A percentile compares a stretch with the other conserved stretches of the same genome.
Conservation (phyloP, 2,329 filamentous ascomycete species). For the Neonectria ditissima region DNA sequence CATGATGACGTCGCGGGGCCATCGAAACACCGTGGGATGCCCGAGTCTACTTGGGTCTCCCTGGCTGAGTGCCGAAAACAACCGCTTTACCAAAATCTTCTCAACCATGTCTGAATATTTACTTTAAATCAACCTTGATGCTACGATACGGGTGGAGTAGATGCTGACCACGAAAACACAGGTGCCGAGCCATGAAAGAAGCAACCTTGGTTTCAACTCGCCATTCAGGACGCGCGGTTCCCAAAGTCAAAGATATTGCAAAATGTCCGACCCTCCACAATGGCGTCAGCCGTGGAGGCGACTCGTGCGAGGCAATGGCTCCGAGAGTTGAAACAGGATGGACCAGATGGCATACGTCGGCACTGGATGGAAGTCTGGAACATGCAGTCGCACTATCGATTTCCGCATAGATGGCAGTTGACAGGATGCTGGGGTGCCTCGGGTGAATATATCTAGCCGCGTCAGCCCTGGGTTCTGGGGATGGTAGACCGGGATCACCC, state of each 20-base stretch:
- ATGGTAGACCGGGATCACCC: slow-evolving; percentile 21
- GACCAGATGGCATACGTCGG: slow-evolving; percentile 16
- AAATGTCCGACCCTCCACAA: background rate
- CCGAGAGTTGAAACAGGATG: slow-evolving; percentile 16
- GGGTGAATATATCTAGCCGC: slow-evolving; percentile 13
- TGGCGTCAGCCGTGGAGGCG: background rate
- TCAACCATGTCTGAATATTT: slow-evolving; percentile 68
- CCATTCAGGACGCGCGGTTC: background rate
- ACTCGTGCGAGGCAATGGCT: slow-evolving; percentile 8
- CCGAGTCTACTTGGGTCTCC: slow-evolving; percentile 40
- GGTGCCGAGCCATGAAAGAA: slow-evolving; percentile 2
- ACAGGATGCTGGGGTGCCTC: slow-evolving; percentile 14
- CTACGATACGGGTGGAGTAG: slow-evolving; percentile 1
- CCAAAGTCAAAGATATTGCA: background rate
- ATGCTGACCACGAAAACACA: slow-evolving; percentile 15
- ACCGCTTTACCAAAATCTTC: slow-evolving; percentile 75
- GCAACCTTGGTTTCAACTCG: slow-evolving; percentile 3
- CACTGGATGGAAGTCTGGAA: slow-evolving; percentile 12
- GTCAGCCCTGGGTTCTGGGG: slow-evolving; percentile 6
- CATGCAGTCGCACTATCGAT: slow-evolving; percentile 16
- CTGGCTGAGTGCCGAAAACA: slow-evolving; percentile 66
- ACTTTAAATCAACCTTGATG: slow-evolving; percentile 24
- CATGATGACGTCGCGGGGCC: slow-evolving; percentile 68
- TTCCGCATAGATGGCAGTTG: slow-evolving; percentile 17
- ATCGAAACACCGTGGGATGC: slow-evolving; percentile 52